A percentile compares a stretch with the other conserved stretches of the same genome.
Conservation (phyloP, 371 early-diverging fungal genomes). For the Funneliformis caledonium region DNA sequence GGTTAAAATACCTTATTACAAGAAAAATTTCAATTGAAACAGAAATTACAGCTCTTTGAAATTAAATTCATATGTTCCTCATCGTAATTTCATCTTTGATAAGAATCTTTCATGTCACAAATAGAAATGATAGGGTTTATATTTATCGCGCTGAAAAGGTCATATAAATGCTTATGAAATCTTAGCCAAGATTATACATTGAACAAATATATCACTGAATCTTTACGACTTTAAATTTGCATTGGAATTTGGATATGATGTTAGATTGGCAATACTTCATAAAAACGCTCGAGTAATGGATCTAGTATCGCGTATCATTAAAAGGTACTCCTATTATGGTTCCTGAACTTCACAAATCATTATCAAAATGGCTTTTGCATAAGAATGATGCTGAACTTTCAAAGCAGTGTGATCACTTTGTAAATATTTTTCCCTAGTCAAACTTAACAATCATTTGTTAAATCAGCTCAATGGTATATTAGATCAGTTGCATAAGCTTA, state of each 20-base stretch:
- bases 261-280: constrained; percentile 69
- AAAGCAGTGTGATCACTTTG: constrained; percentile 53
- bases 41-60: constrained; percentile 53
- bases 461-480: constrained; percentile 83
- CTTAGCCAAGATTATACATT: constrained; percentile 77
- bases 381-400: constrained; percentile 60
- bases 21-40: constrained; percentile 52
- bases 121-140: background rate
- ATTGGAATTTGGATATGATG: constrained; percentile 88
- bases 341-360: constrained; percentile 57
- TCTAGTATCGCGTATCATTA: constrained; percentile 58
- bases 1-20: constrained; percentile 51
- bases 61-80: constrained; percentile 42
- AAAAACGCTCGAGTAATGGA: constrained; percentile 71
- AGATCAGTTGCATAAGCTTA: constrained; percentile 87
- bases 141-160: constrained; percentile 56
- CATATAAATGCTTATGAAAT: constrained; percentile 81
- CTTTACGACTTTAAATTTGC: constrained; percentile 58
- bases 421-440: constrained; percentile 47
- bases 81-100: constrained; percentile 36
- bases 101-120: constrained; percentile 32
- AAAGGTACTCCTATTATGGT: constrained; percentile 54
- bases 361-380: constrained; percentile 72
- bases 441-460: constrained; percentile 54
- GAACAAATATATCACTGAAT: constrained; percentile 51